phyloP scores from a whole-genome alignment of 176 grass and related monocot species.

The Poa annua region DNA sequence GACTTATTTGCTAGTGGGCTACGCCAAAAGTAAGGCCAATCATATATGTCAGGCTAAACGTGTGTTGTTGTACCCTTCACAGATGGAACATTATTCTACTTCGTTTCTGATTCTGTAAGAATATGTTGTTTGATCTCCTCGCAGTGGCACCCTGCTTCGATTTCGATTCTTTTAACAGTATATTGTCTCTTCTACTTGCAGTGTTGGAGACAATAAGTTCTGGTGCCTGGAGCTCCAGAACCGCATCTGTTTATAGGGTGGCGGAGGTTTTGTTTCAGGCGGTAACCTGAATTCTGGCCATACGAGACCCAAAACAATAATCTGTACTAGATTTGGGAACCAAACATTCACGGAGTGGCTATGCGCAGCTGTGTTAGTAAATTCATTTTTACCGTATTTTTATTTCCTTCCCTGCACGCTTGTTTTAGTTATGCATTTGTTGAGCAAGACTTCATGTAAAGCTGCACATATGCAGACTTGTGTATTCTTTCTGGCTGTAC shows the following conservation, averaged over 20 bases:
- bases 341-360: conserved; percentile 40
- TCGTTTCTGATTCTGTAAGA: not conserved
- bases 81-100: not conserved
- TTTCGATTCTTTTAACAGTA: not conserved
- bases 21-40: not conserved
- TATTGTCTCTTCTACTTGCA: conserved; percentile 42
- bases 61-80: too few species aligned
- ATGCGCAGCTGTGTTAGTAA: conserved; percentile 35
- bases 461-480: not conserved
- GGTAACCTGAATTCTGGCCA: conserved; percentile 39
- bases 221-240: conserved; percentile 52
- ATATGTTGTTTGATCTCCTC: not conserved
- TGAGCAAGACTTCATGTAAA: not conserved
- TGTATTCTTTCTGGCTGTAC: conserved; percentile 26
- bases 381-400: conserved; percentile 39
- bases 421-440: conserved; percentile 33
- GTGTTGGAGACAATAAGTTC: conserved; percentile 45
- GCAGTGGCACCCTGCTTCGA: conserved; percentile 17
- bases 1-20: not conserved
- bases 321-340: conserved; percentile 39
- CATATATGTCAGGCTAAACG: not conserved
- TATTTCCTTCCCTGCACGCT: conserved; percentile 5
- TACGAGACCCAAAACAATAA: conserved; percentile 48
- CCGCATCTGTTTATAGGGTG: conserved; percentile 43
- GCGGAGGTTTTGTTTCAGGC: conserved; percentile 48